Base-by-base conservation (phyloP, 768 basidiomycete genomes). In the Tubosaeta sp. region DNA sequence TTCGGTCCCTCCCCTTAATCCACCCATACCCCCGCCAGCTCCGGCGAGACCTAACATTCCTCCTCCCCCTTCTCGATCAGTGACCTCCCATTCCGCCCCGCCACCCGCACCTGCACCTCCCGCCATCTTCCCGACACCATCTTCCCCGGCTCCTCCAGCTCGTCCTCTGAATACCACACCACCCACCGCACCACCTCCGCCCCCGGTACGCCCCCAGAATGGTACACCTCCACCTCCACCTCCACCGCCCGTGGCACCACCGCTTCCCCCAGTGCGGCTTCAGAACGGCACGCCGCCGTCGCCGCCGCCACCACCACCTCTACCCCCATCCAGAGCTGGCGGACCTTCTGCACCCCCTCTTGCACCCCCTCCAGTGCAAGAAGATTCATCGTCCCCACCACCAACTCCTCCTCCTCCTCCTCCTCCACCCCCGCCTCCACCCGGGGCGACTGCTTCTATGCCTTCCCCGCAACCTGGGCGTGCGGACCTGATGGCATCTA, bases 401-500 rank as follows among this genome's bases (percentile, higher is more conserved):
- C 68, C 72, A 0, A 66, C 69, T 0, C 69, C 35, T 1, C 37
- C 34, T 16, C 34, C 22, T 22, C 22, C 22, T 2, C 22, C 34
- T 1, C 34, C 62, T 0, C 67, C 77, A 0, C 72, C 76, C 0
- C 75, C 80, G 0, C 72, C 80, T 0, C 70, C 76, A 2, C 61
- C 75, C 22, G 58, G 59, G 13, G 62, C 51, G 11, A 16, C 50
- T 33, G 61, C 48, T 3, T 49, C 72, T 8, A 50, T 69, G 1
- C 57, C 83, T 1, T 62, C 84, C 10, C 66, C 82, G 6, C 80
- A 79, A 58, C 75, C 83, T 16, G 88, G 81, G 6, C 80, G 90
- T 22, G 68, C 63, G 27, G 84, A 84, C 41, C 74, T 95, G 2
- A 73, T 95, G 38, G 85, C 84, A 0, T 86, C 85, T 12, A 95